Evolutionary conservation across 106 monocot genomes (phyloP), one percentile per base, ranked within the genome.

Genomic region (Narthecium ossifragum): DNA sequence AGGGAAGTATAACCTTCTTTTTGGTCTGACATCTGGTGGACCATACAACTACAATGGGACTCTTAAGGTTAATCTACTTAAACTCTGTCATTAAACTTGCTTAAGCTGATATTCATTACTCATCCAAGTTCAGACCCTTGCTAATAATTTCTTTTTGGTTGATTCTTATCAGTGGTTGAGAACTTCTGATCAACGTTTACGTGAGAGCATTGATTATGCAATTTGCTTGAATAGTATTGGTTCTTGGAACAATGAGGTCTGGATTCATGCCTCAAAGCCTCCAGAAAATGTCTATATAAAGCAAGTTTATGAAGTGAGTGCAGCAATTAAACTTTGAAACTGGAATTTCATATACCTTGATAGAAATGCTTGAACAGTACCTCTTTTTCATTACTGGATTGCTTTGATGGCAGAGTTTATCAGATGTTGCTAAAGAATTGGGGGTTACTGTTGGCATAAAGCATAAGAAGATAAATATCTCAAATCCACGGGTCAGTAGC

Each of bases 41-140:
- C 98, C 98, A 49, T 98, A 87, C 61, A 98, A 98, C 67, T 98
- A 91, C 59, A 98, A 98, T 80, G 98, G 98, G 48, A 98, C 98
- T 55, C 55, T 80, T 31, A 98, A 91, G 91, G 98, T 98, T 31
- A n/a, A n/a, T n/a, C n/a, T n/a, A 54, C 45, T 69, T 31, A 49
- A 5, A 15, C 5, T 38, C 61, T 46, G 12, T 11, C 13, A 29
- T 46, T 4, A n/a, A n/a, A n/a, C n/a, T n/a, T n/a, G n/a, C n/a
- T n/a, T n/a, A n/a, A n/a, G n/a, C n/a, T n/a, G n/a, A n/a, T n/a
- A n/a, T n/a, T n/a, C n/a, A n/a, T n/a, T n/a, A n/a, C n/a, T n/a
- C n/a, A n/a, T n/a, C n/a, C n/a, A n/a, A n/a, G n/a, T n/a, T n/a
- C n/a, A n/a, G n/a, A n/a, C n/a, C n/a, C n/a, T n/a, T n/a, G n/a